Conservation (phyloP, 2,329 filamentous ascomycete genomes). For the Meredithiella fracta region DNA sequence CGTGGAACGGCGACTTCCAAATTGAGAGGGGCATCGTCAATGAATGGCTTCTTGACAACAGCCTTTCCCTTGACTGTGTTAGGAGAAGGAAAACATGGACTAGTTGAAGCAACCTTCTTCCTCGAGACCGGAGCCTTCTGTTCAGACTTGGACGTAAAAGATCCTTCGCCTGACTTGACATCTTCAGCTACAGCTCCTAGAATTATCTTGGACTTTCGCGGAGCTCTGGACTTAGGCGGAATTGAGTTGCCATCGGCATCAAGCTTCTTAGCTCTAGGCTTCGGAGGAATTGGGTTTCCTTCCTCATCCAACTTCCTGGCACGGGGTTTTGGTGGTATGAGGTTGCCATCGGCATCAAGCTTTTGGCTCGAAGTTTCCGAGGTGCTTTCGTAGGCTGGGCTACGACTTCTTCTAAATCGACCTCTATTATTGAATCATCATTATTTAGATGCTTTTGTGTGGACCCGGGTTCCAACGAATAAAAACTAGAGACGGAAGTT, state of each 20-base stretch:
- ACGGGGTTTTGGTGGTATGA: conserved; percentile 1
- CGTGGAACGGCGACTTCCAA: conserved; percentile 9
- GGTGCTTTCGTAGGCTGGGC: not conserved
- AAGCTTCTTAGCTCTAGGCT: no score
- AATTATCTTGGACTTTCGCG: not conserved
- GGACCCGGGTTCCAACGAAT: not conserved
- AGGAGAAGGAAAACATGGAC: not conserved
- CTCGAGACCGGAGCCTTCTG: conserved; percentile 1
- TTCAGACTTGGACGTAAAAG: not conserved
- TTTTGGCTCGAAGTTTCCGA: not conserved
- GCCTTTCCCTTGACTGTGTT: not conserved
- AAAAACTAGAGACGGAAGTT: not conserved
- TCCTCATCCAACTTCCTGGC: conserved; percentile 2
- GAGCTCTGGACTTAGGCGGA: conserved; percentile 2
- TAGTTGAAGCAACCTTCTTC: not conserved
- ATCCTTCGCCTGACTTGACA: not conserved
- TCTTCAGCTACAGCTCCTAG: not conserved
- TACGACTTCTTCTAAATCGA: not conserved
- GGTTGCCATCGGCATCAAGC: conserved; percentile 1
- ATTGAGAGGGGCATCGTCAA: conserved; percentile 7
- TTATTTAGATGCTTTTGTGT: not conserved
- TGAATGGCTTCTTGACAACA: not conserved
- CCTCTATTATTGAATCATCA: conserved; percentile 11
- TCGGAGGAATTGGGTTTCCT: not conserved
- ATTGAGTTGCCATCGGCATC: no score